phyloP scores from a whole-genome alignment of 192 early-diverging fungal species.

The Phycomyces nitens region DNA sequence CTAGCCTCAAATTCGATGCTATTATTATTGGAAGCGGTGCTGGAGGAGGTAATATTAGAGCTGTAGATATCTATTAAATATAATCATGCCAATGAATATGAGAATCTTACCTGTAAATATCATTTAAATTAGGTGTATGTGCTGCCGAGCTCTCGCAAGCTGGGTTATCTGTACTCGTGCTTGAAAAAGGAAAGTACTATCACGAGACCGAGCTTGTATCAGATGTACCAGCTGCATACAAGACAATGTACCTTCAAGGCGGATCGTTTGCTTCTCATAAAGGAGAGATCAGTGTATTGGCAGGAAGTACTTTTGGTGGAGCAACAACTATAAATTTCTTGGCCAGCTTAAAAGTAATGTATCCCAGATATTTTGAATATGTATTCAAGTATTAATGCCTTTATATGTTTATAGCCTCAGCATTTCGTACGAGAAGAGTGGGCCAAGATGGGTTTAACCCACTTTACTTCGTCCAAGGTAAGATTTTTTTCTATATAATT shows the following conservation, averaged over 20 bases:
- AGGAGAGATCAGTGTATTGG: constrained; percentile 48
- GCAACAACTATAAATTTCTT: constrained; percentile 68
- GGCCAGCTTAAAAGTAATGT: no score
- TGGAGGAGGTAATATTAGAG: constrained; percentile 42
- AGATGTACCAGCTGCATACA: constrained; percentile 44
- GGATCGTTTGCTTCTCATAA: constrained; percentile 44
- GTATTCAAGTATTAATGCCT: constrained; percentile 34
- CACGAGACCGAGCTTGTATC: constrained; percentile 48
- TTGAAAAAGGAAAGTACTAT: constrained; percentile 70
- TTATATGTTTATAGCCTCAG: constrained; percentile 40
- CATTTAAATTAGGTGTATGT: constrained; percentile 41
- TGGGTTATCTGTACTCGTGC: constrained; percentile 62
- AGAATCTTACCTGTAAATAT: no score
- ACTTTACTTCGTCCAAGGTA: constrained; percentile 51
- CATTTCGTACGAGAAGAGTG: constrained; percentile 70
- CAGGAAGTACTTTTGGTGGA: constrained; percentile 66
- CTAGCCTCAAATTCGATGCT: constrained; percentile 49
- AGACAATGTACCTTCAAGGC: constrained; percentile 46
- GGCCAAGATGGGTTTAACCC: constrained; percentile 57
- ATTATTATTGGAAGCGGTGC: constrained; percentile 69
- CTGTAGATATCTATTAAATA: no score
- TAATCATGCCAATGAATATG: no score
- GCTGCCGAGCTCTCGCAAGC: constrained; percentile 60
- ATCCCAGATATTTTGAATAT: no score
- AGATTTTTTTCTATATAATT: neutral